Evolutionary conservation across 2,329 filamentous ascomycete genomes (phyloP), one percentile per base, ranked within the genome.

Genomic region (Epichloe uncinata): DNA sequence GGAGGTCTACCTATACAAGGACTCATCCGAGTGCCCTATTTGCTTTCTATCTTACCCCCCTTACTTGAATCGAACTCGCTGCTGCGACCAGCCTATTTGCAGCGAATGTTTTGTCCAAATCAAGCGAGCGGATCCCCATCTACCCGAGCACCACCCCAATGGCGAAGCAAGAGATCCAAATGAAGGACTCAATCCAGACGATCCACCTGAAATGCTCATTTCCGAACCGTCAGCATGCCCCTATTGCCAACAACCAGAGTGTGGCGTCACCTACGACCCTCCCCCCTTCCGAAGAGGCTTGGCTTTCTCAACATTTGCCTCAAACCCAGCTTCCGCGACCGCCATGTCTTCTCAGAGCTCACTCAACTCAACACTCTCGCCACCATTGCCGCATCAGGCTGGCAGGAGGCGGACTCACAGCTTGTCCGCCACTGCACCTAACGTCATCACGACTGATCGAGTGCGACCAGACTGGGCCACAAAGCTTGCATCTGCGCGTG

Each of bases 61-160:
- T 3, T 94, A 94, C 62, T 75, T 98, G 33, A 98, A 98, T 68
- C 85, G 83, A 56, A 98, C 93, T 0, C 77, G 93, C 56, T 98
- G 93, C 64, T 98, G 93, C 66, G 89, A 95, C 59, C 93, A 98
- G 64, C 77, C 86, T 5, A 97, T 98, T 54, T 98, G 93, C 69
- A 97, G 90, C 41, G 93, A 98, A 69, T 98, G 93, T 66, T 98
- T 98, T 61, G 93, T 98, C 4, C 93, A 98, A 66, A 98, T 98
- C 64, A 97, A 96, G 65, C 81, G 93, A 41, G 83, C 89, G 4
- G 91, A 98, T 56, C 90, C 89, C 9, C 87, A 96, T 64, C 81
- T 89, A 38, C 87, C 88, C 1, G 87, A 95, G 63, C 87, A 93
- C 61, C 72, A 77, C 52, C 75, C 73, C 15, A 70, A 77, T 45